Percentiles rank a stretch among this genome's conserved stretches.
Conservation (phyloP, 495 filamentous ascomycete species). For the Lophiostoma macrostomum region DNA sequence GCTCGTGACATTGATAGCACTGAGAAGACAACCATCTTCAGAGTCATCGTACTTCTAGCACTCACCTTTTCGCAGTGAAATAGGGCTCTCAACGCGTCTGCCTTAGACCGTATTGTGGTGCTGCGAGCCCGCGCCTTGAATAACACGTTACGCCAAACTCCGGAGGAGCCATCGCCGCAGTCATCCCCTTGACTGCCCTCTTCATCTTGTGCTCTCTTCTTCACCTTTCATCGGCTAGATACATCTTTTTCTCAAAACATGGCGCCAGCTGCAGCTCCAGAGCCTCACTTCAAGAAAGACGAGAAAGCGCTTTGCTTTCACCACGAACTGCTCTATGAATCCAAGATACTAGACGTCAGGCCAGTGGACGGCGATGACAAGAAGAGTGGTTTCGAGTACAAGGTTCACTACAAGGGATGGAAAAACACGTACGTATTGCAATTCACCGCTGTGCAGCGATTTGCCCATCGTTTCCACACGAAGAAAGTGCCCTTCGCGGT, state of each 20-base stretch:
- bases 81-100: too few relatives aligned
- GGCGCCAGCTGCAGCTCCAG: conserved; percentile 53
- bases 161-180: too few relatives aligned
- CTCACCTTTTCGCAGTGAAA: background rate
- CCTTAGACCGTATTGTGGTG: too few relatives aligned
- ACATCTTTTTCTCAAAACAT: conserved; percentile 43
- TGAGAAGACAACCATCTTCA: background rate
- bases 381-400: conserved; percentile 75
- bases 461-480: conserved; percentile 6
- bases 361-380: conserved; percentile 64
- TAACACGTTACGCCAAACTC: too few relatives aligned
- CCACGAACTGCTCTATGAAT: conserved; percentile 93
- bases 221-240: background rate
- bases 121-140: too few relatives aligned
- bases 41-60: background rate
- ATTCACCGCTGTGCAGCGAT: conserved; percentile 2
- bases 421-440: conserved; percentile 76
- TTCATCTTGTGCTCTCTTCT: background rate
- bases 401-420: conserved; percentile 98
- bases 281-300: conserved; percentile 73
- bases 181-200: background rate
- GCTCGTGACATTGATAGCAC: background rate
- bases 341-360: conserved; percentile 79
- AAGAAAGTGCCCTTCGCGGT: background rate
- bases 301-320: conserved; percentile 97